Evolutionary conservation across 495 filamentous ascomycete genomes (phyloP), one percentile per base, ranked within the genome.

Genomic region (Neurospora sp.): DNA sequence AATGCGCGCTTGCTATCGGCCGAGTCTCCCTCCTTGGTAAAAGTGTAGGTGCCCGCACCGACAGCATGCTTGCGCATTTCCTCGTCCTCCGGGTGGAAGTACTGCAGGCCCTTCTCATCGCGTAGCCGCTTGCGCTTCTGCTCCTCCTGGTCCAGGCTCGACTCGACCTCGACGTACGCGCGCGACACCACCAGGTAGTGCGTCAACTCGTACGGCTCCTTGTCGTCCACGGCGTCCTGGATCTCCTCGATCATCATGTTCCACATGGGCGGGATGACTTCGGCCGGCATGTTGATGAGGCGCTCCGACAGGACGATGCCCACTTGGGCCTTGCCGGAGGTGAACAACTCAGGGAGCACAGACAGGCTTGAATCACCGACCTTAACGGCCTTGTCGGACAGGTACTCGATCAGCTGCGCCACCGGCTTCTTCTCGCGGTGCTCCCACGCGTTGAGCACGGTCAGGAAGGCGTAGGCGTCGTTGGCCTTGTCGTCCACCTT

Each of bases 41-140:
- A 98, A 31, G 91, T 89, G 78, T 90, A 93, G 39, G 85, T 86
- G 13, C 89, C 92, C 54, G 83, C 83, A 71, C 87, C 92, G 39
- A 88, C 71, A 15, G 92, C 91, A 82, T 93, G 86, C 74, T 88
- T 87, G 77, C 95, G 89, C 74, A 98, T 81, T 71, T 94, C 88
- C 85, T 99, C 96, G 79, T 99, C 96, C 82, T 99, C 96, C 3
- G 96, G 93, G 81, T 99, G 96, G 85, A 98, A 99, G 82, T 93
- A 97, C 83, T 94, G 94, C 84, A 76, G 71, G 76, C 66, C 78
- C 73, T 74, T 81, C 84, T 80, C 83, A 80, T 86, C 84, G 81
- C 89, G 89, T 81, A 92, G 92, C 82, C 89, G 91, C 81, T 93
- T 94, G 86, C 94, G 94, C 80, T 89, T 89, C 24, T 89, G 87